phyloP scores from a whole-genome alignment of 2,329 filamentous ascomycete species.

The Metarhizium rileyi region DNA sequence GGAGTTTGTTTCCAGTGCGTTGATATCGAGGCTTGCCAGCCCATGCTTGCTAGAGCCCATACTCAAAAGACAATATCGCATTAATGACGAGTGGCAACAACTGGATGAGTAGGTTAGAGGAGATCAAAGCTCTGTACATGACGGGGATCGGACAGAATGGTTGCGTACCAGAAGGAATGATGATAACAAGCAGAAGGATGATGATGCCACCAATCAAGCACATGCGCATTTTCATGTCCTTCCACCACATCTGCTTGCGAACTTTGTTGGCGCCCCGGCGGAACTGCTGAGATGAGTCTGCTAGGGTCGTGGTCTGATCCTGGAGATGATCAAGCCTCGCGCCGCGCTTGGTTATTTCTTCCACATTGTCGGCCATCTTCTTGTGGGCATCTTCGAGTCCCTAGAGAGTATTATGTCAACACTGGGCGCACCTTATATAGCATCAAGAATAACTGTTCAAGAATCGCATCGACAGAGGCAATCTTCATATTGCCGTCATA shows the following conservation, averaged over 20 bases:
- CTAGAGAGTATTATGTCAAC: conserved; percentile 36
- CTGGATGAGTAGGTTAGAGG: conserved; percentile 15
- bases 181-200: conserved; percentile 85
- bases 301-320: conserved; percentile 91
- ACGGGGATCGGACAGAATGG: background rate
- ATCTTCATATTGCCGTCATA: too few relatives aligned
- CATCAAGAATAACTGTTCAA: too few relatives aligned
- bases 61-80: background rate
- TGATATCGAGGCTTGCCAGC: conserved; percentile 4
- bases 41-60: background rate
- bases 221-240: conserved; percentile 99
- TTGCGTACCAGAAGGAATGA: conserved; percentile 72
- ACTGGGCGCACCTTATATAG: too few relatives aligned
- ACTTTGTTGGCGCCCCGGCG: conserved; percentile 93
- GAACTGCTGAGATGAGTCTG: conserved; percentile 88
- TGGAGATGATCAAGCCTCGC: conserved; percentile 79
- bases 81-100: background rate
- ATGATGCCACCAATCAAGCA: conserved; percentile 88
- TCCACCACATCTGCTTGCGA: conserved; percentile 99
- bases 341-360: conserved; percentile 90
- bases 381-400: conserved; percentile 96
- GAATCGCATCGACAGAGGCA: too few relatives aligned
- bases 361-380: conserved; percentile 96
- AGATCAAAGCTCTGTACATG: conserved; percentile 24
- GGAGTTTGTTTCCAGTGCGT: background rate